Evolutionary conservation across 75 land plant genomes (phyloP).

Genomic region (Picea glauca): DNA sequence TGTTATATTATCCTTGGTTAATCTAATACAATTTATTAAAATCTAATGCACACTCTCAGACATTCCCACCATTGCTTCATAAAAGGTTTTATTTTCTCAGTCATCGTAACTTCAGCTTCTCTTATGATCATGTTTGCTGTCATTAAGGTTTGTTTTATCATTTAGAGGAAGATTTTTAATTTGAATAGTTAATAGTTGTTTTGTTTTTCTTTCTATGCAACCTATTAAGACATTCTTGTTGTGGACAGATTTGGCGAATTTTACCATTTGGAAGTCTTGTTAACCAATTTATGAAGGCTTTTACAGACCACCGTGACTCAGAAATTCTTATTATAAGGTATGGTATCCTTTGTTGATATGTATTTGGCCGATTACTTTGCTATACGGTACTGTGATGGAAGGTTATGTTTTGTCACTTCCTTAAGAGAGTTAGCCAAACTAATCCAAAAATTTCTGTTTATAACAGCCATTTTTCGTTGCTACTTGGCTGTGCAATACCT

Average conservation of each 20-base stretch:
- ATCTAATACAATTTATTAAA: background rate
- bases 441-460: slow-evolving; percentile 7
- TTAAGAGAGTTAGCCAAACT: background rate
- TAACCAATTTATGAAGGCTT: slow-evolving; percentile 86
- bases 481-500: slow-evolving; percentile 96
- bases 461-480: slow-evolving; percentile 87
- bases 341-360: background rate
- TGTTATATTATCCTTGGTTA: background rate
- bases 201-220: background rate
- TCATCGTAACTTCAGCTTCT: background rate
- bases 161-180: background rate
- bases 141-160: background rate
- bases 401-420: background rate
- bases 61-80: background rate
- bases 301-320: slow-evolving; percentile 95
- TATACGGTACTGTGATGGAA: background rate
- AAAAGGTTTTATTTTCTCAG: background rate
- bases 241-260: slow-evolving; percentile 64
- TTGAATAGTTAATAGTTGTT: background rate
- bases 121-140: background rate
- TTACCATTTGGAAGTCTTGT: slow-evolving; percentile 74
- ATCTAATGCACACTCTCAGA: background rate
- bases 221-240: background rate
- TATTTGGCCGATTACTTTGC: background rate
- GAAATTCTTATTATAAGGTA: slow-evolving; percentile 82